phyloP scores from a whole-genome alignment of 2,329 filamentous ascomycete genomes.

The Xylariomycetidae sp. region DNA sequence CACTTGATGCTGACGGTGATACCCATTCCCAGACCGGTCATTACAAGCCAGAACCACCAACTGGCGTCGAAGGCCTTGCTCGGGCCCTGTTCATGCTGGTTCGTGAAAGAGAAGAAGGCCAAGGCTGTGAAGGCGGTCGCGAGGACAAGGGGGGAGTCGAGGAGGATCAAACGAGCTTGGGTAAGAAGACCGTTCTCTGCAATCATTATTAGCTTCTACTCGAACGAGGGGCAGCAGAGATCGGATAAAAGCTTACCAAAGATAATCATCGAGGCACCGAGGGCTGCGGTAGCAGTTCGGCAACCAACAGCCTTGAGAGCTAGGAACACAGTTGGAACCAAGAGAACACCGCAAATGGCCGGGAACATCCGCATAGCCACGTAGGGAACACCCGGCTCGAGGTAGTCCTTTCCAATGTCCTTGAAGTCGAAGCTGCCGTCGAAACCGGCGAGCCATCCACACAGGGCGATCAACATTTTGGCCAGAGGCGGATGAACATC shows the following conservation, averaged over 20 bases:
- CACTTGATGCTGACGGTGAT: conserved; percentile 95
- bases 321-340: conserved; percentile 89
- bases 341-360: conserved; percentile 78
- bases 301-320: conserved; percentile 89
- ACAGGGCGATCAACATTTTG: conserved; percentile 92
- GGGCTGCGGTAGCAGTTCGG: conserved; percentile 73
- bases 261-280: conserved; percentile 82
- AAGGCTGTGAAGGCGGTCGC: conserved; percentile 90
- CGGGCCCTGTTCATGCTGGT: conserved; percentile 92
- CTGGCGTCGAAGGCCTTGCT: conserved; percentile 77
- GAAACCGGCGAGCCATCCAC: conserved; percentile 91
- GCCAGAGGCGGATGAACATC: conserved; percentile 97
- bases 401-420: conserved; percentile 97
- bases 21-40: conserved; percentile 81
- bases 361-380: conserved; percentile 95
- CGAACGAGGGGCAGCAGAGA: too few species aligned
- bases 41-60: conserved; percentile 97
- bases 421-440: conserved; percentile 97
- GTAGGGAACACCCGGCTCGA: conserved; percentile 91
- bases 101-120: conserved; percentile 87
- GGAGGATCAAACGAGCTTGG: conserved; percentile 88
- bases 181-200: conserved; percentile 91
- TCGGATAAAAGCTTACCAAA: conserved; percentile 72
- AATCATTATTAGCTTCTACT: too few species aligned
- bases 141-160: conserved; percentile 90